Evolutionary conservation across 164 flowering plant species (phyloP).

Genomic region (Dillenia turbinata): DNA sequence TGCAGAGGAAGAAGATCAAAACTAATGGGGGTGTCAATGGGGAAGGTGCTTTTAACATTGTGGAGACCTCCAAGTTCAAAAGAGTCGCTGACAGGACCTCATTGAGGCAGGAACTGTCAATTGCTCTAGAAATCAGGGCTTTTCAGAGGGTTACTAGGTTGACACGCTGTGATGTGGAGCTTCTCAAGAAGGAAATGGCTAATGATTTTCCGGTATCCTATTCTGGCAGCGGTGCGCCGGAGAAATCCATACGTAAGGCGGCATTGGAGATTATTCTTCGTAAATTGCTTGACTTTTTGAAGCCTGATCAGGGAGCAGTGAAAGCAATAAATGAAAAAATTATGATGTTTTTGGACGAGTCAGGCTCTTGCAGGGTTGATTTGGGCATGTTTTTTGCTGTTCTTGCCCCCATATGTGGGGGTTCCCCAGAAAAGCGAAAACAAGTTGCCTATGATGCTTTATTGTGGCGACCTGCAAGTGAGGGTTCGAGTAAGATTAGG

Average conservation of each 20-base stretch:
- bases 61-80: constrained; percentile 76
- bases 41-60: constrained; percentile 52
- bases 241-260: constrained; percentile 84
- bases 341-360: constrained; percentile 61
- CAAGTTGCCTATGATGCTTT: constrained; percentile 84
- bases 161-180: constrained; percentile 69
- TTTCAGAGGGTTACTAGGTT: constrained; percentile 87
- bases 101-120: constrained; percentile 58
- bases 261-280: constrained; percentile 71
- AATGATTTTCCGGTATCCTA: constrained; percentile 78
- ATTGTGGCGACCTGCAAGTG: constrained; percentile 82
- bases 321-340: constrained; percentile 88
- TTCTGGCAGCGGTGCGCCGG: constrained; percentile 82
- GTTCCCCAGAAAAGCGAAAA: constrained; percentile 70
- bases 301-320: constrained; percentile 92
- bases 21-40: constrained; percentile 49
- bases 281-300: constrained; percentile 61
- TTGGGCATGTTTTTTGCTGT: constrained; percentile 89
- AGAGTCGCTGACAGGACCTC: constrained; percentile 60
- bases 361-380: constrained; percentile 83
- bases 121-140: constrained; percentile 76
- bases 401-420: constrained; percentile 80
- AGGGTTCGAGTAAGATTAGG: constrained; percentile 53
- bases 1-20: constrained; percentile 75
- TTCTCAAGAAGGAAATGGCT: constrained; percentile 73